phyloP scores from a whole-genome alignment of 1,284 basidiomycete genomes.

The Apiotrichum mycotoxinovorans region DNA sequence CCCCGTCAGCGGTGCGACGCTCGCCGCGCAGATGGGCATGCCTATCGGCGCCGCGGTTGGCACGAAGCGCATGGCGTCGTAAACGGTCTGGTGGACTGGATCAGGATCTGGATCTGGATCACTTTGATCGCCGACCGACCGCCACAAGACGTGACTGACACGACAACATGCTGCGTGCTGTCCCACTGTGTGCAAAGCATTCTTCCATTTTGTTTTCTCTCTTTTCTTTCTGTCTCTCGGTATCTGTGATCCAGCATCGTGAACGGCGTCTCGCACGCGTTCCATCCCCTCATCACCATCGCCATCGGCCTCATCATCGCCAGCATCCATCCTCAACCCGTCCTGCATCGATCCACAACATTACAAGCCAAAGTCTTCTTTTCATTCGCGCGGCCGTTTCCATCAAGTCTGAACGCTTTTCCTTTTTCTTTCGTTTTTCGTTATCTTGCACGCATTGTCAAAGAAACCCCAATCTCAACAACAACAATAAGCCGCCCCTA shows the following conservation, averaged over 20 bases:
- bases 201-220: not conserved
- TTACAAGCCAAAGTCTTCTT: too few species aligned
- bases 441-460: not conserved
- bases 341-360: not conserved
- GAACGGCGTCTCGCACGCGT: not conserved
- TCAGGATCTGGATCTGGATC: too few species aligned
- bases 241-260: too few species aligned
- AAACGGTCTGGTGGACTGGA: not conserved
- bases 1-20: constrained; percentile 9
- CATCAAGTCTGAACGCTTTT: not conserved
- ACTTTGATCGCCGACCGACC: too few species aligned
- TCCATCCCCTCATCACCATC: too few species aligned
- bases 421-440: not conserved
- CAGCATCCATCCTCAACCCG: not conserved
- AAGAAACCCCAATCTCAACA: too few species aligned
- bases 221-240: too few species aligned
- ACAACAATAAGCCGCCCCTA: not conserved
- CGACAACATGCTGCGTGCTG: not conserved
- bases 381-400: too few species aligned
- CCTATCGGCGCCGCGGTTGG: not conserved
- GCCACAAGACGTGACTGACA: not conserved
- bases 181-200: not conserved
- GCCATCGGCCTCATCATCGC: too few species aligned
- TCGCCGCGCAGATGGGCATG: constrained; percentile 12
- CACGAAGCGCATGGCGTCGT: not conserved